Evolutionary conservation across 805 yeast species (phyloP).

Genomic region (Myxozyma vanderwaltii): DNA sequence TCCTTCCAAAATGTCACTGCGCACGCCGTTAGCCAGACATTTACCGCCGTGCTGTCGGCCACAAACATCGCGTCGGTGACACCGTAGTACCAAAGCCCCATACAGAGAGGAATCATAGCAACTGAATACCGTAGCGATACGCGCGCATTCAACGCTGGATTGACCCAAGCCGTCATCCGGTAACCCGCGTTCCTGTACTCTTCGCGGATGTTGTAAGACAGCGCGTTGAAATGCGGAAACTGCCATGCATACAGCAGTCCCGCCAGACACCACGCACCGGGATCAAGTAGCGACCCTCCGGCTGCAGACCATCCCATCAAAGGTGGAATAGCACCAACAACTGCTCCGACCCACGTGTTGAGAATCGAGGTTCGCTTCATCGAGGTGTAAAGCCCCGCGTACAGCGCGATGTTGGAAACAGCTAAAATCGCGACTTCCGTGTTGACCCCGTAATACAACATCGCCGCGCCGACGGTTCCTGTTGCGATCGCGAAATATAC

Average conservation of each 20-base stretch:
- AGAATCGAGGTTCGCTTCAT: conserved; percentile 79
- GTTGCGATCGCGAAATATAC: conserved; percentile 73
- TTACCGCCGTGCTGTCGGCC: conserved; percentile 77
- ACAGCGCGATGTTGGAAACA: conserved; percentile 71
- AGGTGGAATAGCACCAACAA: conserved; percentile 99
- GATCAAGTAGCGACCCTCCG: conserved; percentile 53
- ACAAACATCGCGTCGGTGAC: conserved; percentile 82
- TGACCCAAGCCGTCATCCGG: conserved; percentile 94
- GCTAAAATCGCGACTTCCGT: conserved; percentile 84
- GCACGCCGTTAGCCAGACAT: conserved; percentile 81
- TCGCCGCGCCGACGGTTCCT: conserved; percentile 69
- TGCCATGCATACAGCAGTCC: conserved; percentile 95
- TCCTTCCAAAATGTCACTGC: conserved; percentile 85
- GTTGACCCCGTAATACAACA: conserved; percentile 79
- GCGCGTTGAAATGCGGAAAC: conserved; percentile 94
- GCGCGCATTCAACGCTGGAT: conserved; percentile 88
- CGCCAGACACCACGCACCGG: conserved; percentile 95
- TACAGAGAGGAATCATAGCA: conserved; percentile 92
- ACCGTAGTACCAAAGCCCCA: conserved; percentile 73
- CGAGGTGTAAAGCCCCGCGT: conserved; percentile 90
- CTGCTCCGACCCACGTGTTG: conserved; percentile 98
- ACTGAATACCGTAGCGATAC: conserved; percentile 88
- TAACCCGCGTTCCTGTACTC: conserved; percentile 94
- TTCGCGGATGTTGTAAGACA: conserved; percentile 81
- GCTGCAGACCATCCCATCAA: conserved; percentile 99